Evolutionary conservation across 306 rosid genomes (phyloP).

Genomic region (Inga leiocalycina): DNA sequence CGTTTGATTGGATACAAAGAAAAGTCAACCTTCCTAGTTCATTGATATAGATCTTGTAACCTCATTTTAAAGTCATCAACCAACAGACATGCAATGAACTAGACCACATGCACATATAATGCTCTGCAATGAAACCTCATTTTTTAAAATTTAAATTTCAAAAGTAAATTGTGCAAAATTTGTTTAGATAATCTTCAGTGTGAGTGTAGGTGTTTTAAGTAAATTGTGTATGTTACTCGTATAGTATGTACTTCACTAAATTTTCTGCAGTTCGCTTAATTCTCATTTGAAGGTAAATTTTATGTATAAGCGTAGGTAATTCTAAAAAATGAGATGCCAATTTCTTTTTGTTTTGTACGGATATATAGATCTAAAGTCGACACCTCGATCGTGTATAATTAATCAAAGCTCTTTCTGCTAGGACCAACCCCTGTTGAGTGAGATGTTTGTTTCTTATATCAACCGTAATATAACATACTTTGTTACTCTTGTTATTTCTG

Average conservation of each 20-base stretch:
- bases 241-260: neutral
- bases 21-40: slow-evolving; percentile 23
- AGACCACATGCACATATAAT: neutral
- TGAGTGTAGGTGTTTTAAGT: neutral
- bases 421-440: too few relatives aligned
- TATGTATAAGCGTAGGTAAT: too few relatives aligned
- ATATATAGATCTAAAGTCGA: too few relatives aligned
- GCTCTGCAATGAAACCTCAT: neutral
- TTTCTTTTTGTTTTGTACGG: too few relatives aligned
- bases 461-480: too few relatives aligned
- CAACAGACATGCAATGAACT: neutral
- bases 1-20: slow-evolving; percentile 41
- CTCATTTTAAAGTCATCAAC: neutral
- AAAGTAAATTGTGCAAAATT: too few relatives aligned
- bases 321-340: too few relatives aligned
- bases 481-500: too few relatives aligned
- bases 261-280: neutral
- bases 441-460: too few relatives aligned
- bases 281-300: neutral
- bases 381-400: too few relatives aligned
- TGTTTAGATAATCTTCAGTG: neutral
- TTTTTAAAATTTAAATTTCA: neutral
- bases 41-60: neutral
- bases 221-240: neutral
- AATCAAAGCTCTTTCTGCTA: too few relatives aligned